These are phyloP conservation scores for Pseudocercospora musae DNA, from an alignment of 2,329 filamentous ascomycete species.

Conservation along the genomic window DNA sequence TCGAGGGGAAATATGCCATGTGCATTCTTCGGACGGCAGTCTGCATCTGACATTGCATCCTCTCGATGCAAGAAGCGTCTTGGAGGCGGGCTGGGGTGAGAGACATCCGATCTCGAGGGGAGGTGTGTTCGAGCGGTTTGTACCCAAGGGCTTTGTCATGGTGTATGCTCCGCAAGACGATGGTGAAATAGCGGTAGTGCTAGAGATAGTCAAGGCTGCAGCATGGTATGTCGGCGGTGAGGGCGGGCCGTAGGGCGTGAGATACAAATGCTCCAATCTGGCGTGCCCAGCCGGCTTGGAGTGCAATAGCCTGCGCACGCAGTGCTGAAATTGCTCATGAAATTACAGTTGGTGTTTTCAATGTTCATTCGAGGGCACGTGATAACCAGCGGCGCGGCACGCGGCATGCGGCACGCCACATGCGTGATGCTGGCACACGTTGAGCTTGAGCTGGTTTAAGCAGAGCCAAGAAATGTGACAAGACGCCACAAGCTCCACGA, in stretches of 20 bases:
- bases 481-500: neutral
- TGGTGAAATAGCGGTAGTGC: constrained; percentile 64
- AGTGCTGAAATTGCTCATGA: neutral
- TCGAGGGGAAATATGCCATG: constrained; percentile 77
- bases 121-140: constrained; percentile 63
- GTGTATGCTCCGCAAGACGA: constrained; percentile 74
- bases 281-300: neutral
- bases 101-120: constrained; percentile 63
- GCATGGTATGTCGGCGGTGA: constrained; percentile 60
- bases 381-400: neutral
- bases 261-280: neutral
- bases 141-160: constrained; percentile 74
- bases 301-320: neutral
- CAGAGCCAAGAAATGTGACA: neutral
- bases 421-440: too few relatives aligned
- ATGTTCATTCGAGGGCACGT: neutral
- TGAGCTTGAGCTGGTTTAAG: neutral
- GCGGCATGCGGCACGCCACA: neutral
- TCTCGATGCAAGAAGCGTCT: constrained; percentile 67
- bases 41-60: constrained; percentile 80
- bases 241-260: neutral
- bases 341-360: neutral
- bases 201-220: constrained; percentile 68
- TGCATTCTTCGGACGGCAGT: constrained; percentile 71
- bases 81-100: constrained; percentile 78